A percentile compares a stretch with the other conserved stretches of the same genome.
These are phyloP conservation scores for Naematelia aurantialba DNA, from an alignment of 768 basidiomycete species.

Conservation along the genomic window DNA sequence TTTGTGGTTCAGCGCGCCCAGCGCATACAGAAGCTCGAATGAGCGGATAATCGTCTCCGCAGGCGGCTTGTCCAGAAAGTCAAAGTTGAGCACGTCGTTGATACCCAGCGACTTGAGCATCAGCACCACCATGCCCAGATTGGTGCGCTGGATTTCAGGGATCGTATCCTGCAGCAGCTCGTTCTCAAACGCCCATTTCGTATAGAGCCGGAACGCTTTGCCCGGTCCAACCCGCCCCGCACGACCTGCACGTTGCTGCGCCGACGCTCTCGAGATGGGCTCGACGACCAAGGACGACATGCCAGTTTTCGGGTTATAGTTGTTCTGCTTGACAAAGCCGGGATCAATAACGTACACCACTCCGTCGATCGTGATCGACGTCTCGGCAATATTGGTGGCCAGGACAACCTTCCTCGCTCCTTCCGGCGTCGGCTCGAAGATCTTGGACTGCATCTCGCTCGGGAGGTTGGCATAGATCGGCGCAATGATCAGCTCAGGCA, in stretches of 20 bases:
- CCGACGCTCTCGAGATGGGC: constrained; percentile 94
- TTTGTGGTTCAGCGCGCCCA: constrained; percentile 91
- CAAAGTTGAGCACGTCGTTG: constrained; percentile 96
- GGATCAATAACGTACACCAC: constrained; percentile 99
- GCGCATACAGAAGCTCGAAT: constrained; percentile 85
- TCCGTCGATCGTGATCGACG: constrained; percentile 97
- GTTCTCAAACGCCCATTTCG: constrained; percentile 95
- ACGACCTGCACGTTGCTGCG: constrained; percentile 92
- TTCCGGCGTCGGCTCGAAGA: constrained; percentile 96
- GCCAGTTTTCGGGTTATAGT: constrained; percentile 95
- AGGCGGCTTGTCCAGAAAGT: constrained; percentile 97
- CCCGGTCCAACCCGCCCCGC: constrained; percentile 98
- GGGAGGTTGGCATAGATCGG: constrained; percentile 99
- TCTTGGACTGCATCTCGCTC: constrained; percentile 98
- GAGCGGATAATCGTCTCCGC: constrained; percentile 96
- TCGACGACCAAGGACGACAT: constrained; percentile 97
- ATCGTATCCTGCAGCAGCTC: constrained; percentile 96
- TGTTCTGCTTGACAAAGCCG: constrained; percentile 98
- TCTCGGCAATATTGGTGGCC: constrained; percentile 99
- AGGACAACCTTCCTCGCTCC: constrained; percentile 89
- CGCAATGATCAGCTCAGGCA: constrained; percentile 87
- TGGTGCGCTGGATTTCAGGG: constrained; percentile 98
- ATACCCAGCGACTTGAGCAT: constrained; percentile 94
- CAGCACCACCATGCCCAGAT: constrained; percentile 90
- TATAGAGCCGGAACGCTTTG: constrained; percentile 96